These are phyloP conservation scores for Ogataea populi-albae DNA, from an alignment of 805 yeast genomes.

Conservation along the genomic window DNA sequence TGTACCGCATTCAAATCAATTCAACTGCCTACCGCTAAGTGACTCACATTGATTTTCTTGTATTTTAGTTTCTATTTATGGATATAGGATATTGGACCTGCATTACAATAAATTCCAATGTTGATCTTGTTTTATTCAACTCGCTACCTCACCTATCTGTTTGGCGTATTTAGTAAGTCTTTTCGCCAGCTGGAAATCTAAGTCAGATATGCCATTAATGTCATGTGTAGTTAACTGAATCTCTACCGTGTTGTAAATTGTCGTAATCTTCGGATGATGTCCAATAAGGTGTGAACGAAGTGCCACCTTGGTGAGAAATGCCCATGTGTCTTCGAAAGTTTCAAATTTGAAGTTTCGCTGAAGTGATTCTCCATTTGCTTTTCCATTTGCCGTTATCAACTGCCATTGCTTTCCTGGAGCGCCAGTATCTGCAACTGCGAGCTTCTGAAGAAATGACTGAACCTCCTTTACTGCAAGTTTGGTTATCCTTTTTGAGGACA, in stretches of 20 bases:
- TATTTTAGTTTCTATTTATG: too few relatives aligned
- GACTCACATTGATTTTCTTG: too few relatives aligned
- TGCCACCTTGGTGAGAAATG: conserved; percentile 57
- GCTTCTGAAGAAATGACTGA: conserved; percentile 12
- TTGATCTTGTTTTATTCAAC: neutral
- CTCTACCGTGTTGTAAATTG: conserved; percentile 57
- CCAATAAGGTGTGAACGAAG: conserved; percentile 53
- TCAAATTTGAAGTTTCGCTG: conserved; percentile 35
- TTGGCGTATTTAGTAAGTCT: conserved; percentile 39
- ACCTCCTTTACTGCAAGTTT: conserved; percentile 28
- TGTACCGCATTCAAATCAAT: too few relatives aligned
- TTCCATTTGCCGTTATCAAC: neutral
- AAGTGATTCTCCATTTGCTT: neutral
- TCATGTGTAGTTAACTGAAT: conserved; percentile 67
- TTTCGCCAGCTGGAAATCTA: conserved; percentile 58
- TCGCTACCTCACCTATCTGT: conserved; percentile 11
- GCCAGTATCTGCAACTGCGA: conserved; percentile 2
- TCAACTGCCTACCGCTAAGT: too few relatives aligned
- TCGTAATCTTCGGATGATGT: conserved; percentile 71
- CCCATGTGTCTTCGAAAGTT: conserved; percentile 63
- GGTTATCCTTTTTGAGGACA: conserved; percentile 30
- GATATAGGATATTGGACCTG: too few relatives aligned
- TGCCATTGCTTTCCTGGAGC: neutral
- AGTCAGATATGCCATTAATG: conserved; percentile 45
- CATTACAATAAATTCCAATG: too few relatives aligned